Percentiles rank a stretch among this genome's conserved stretches.
Conservation (phyloP, 768 basidiomycete species). For the Suillus variegatus region DNA sequence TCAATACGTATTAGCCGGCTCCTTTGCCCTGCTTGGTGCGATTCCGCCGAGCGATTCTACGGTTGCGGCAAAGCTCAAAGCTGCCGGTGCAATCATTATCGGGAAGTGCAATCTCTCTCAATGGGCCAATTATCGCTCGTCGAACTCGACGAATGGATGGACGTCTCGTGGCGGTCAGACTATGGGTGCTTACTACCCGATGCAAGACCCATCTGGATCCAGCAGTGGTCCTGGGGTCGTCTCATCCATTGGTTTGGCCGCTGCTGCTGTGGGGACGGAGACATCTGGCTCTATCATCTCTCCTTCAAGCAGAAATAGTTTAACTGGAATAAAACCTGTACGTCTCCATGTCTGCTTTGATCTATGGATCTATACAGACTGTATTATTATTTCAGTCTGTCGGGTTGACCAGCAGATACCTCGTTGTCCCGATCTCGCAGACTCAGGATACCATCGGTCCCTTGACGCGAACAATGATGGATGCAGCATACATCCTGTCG, state of each 20-base stretch:
- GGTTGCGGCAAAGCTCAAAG: constrained; percentile 1
- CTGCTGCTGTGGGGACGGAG: constrained; percentile 45
- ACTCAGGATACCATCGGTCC: constrained; percentile 59
- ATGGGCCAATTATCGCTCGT: constrained; percentile 45
- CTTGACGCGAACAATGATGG: constrained; percentile 48
- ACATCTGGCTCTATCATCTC: constrained; percentile 53
- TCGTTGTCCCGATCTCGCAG: constrained; percentile 52
- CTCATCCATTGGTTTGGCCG: constrained; percentile 46
- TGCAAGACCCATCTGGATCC: constrained; percentile 51
- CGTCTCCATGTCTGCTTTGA: not conserved
- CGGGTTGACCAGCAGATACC: constrained; percentile 3
- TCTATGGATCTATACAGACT: not conserved
- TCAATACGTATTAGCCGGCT: not conserved
- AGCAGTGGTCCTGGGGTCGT: constrained; percentile 55
- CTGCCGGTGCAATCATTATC: constrained; percentile 10
- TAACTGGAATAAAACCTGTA: constrained; percentile 55
- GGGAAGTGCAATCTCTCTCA: constrained; percentile 56
- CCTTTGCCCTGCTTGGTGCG: constrained; percentile 3
- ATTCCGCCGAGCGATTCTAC: constrained; percentile 8
- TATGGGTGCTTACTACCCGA: constrained; percentile 46
- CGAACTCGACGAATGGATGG: constrained; percentile 45
- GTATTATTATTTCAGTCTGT: constrained; percentile 1
- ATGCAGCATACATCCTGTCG: constrained; percentile 52
- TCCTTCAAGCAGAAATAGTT: constrained; percentile 48
- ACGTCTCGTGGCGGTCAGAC: constrained; percentile 49